Evolutionary conservation across 2,329 filamentous ascomycete species (phyloP), one percentile per base, ranked within the genome.

Genomic region (Colletotrichum musae): DNA sequence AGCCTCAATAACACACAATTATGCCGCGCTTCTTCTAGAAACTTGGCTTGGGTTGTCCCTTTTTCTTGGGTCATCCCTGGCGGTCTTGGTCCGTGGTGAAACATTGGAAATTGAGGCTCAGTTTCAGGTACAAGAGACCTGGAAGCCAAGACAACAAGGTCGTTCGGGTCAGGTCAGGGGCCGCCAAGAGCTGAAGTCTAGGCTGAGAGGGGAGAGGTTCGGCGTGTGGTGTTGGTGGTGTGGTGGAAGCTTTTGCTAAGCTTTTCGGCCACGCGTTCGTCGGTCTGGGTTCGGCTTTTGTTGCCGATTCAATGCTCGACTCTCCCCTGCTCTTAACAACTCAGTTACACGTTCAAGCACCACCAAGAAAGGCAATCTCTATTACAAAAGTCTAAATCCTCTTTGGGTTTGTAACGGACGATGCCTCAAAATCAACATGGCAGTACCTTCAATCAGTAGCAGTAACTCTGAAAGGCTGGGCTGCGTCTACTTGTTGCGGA

Each of bases 51-150:
- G 21, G 41, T 36, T 5, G 36, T 41, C 39, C 6, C 18, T 51
- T 10, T 45, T 21, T 43, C 45, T 10, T 36, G 39, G 65, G 28
- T 28, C 32, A n/a, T 50, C 65, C 65, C 28, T 68, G 61, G 36
- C 18, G 15, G 41, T 7, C 43, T 2, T 26, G 60, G 41, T n/a
- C 52, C 52, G 45, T 58, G 48, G n/a, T 45, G 65, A 58, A 41
- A 65, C 54, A 9, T 18, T 51, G 39, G 13, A 48, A 48, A 63
- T 50, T 62, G 58, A 62, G 51, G 64, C 58, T 51, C 16, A 28
- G 48, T 64, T 64, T 64, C 65, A 64, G 41, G 53, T 58, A 59
- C 45, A 58, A 28, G 32, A 36, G 9, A 10, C 32, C 32, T 36
- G 32, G 32, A 36, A 10, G 10, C 32, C 32, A 36, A 36, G 32